Base-by-base conservation (phyloP, 2,329 filamentous ascomycete species). In the Didymella exigua region DNA sequence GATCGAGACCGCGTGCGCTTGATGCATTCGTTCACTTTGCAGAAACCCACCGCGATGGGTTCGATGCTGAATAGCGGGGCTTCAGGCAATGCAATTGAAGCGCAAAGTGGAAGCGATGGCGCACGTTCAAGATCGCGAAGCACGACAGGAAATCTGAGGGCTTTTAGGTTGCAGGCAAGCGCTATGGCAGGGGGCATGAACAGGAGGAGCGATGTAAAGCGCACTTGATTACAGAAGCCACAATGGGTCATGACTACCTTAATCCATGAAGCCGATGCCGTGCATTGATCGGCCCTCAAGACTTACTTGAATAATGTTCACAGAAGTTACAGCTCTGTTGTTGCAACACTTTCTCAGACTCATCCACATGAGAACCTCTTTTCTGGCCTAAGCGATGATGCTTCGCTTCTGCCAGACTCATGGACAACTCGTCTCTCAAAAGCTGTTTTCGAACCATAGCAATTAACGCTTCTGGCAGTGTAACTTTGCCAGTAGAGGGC, bases 101-200 rank as follows among this genome's bases (percentile, higher is more conserved):
- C 10, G 13, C 21, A 27, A 10, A n/a, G 9, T 14, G 26, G 2
- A 1, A 16, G 6, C 10, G 18, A 48, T 19, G 31, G 23, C 2
- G 26, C 19, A 14, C 18, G 14, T 10, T n/a, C 19, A 6, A 40
- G 60, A 30, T 51, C 58, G 10, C 18, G 49, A 10, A 58, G 54
- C 31, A 55, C 45, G 2, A 62, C 60, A 2, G 54, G 55, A 1
- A 66, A 56, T 41, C 33, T 66, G 5, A 59, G 63, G 24, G 49
- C 59, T 3, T 66, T 66, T 27, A 60, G 60, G 27, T 38, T 66
- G 26, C 60, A 65, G 45, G 63, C 63, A 13, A 65, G 62, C 49
- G 62, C 60, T 13, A 48, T 66, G 55, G 62, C 60, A 3, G 61
- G 56, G 13, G 60, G 61, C 0, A 59, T 63, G 59, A 64, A 56